phyloP scores from a whole-genome alignment of 164 flowering plant genomes.

The Vitis vinifera region ASM3070453v1 NC_081814.1:10453001-10453500 shows the following conservation, averaged over 20 bases:
- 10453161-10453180: conserved; percentile 6
- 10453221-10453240: conserved; percentile 31
- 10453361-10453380: conserved; percentile 4
- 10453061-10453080: conserved; percentile 22
- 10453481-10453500: too few relatives aligned
- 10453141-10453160: conserved; percentile 22
- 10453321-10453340: conserved; percentile 7
- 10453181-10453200: conserved; percentile 25
- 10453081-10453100: conserved; percentile 31
- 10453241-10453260: conserved; percentile 29
- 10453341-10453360: conserved; percentile 21
- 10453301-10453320: background rate
- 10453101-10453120: conserved; percentile 10
- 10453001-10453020: conserved; percentile 7
- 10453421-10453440: too few relatives aligned
- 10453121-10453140: conserved; percentile 33
- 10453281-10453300: conserved; percentile 12
- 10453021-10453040: conserved; percentile 25
- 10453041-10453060: conserved; percentile 27
- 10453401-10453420: too few relatives aligned
- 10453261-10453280: conserved; percentile 12
- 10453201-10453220: conserved; percentile 21
- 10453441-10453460: too few relatives aligned
- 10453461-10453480: too few relatives aligned
- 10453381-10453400: too few relatives aligned